Evolutionary conservation across 495 filamentous ascomycete species (phyloP), one percentile per base, ranked within the genome.

Genomic region (Aspergillus nidulans): DNA sequence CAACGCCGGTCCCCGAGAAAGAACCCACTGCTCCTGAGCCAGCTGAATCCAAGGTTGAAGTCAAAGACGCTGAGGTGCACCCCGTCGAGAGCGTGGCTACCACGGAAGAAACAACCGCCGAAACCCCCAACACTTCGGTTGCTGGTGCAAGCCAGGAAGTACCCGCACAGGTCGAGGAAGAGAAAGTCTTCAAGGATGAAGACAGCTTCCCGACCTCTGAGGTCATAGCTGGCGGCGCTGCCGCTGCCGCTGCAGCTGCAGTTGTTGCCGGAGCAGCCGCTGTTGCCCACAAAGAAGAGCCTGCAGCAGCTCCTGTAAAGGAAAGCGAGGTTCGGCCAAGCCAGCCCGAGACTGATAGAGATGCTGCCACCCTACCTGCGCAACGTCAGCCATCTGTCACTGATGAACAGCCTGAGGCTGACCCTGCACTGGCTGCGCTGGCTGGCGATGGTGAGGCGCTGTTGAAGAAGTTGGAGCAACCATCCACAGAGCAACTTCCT

Each of bases 391-490:
- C 62, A n/a, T 49, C 58, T 50, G 58, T 38, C 19, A 40, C 42
- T 34, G 47, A 49, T 49, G 47, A 52, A 42, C 28, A 68, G 39
- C 55, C 56, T 53, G 67, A 72, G 61, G 63, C 73, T 64, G 73
- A 76, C 64, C 60, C 67, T 49, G 55, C 61, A 53, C 69, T 73
- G 46, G 61, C 65, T 66, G 64, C 72, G 20, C 68, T 73, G 46
- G 69, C 71, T 56, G 69, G 62, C 12, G 70, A 73, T 44, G 58
- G 69, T 26, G 71, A 73, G 56, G 67, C 72, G 46, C 64, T 73
- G 18, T 66, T 73, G 20, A 65, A 54, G 40, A 62, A 69, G 44
- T 65, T 70, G 28, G 62, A 66, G 55, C 55, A 60, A 41, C 68
- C 68, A 1, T 73, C 70, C 9, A 65, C 63, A 20, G 70, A 73